Evolutionary conservation across 2,329 filamentous ascomycete genomes (phyloP).

Genomic region (Teratosphaeria viscida): DNA sequence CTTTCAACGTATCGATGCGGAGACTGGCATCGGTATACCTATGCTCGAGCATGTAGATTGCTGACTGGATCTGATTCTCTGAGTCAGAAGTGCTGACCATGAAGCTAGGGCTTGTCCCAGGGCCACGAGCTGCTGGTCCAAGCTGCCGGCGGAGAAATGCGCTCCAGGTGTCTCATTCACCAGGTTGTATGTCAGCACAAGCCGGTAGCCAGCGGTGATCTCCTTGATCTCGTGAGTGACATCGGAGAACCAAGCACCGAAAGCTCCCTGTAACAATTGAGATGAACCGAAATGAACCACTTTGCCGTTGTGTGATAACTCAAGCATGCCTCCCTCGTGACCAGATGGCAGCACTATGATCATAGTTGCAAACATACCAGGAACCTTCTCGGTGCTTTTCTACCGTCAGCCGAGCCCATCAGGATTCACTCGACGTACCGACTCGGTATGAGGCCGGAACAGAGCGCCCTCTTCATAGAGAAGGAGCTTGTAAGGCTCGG

Average conservation of each 20-base stretch:
- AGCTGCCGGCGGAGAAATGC: not conserved
- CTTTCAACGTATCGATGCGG: not conserved
- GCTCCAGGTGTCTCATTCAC: not conserved
- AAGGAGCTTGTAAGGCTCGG: not conserved
- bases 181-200: constrained; percentile 1
- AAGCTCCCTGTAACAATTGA: not conserved
- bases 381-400: not conserved
- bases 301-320: not conserved
- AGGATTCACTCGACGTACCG: not conserved
- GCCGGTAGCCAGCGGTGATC: not conserved
- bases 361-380: not conserved
- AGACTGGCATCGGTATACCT: constrained; percentile 1
- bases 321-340: not conserved
- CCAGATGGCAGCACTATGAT: not conserved
- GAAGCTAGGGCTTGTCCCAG: not conserved
- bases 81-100: not conserved
- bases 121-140: not conserved
- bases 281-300: not conserved
- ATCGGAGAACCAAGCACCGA: not conserved
- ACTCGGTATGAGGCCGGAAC: not conserved
- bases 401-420: not conserved
- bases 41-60: not conserved
- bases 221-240: not conserved
- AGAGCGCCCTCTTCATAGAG: not conserved
- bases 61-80: not conserved